Conservation (phyloP, 805 yeast genomes). For the Ogataea pini region DNA sequence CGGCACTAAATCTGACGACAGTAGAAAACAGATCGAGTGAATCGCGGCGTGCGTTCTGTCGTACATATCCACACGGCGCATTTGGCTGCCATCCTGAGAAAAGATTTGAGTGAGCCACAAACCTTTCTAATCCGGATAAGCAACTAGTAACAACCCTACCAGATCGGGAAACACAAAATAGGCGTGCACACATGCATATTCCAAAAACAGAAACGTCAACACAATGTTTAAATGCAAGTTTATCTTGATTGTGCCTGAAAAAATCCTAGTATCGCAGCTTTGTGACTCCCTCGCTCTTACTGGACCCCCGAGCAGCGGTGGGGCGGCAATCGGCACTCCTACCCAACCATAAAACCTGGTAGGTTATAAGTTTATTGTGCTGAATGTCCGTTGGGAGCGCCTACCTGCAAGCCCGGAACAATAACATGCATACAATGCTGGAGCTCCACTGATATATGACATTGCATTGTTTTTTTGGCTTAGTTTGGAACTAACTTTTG, state of each 20-base stretch:
- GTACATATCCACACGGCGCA: not conserved
- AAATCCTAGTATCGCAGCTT: conserved; percentile 1
- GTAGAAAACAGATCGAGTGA: not conserved
- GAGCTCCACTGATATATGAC: conserved; percentile 1
- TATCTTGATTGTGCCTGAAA: conserved; percentile 1
- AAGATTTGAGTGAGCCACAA: not conserved
- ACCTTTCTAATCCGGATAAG: not conserved
- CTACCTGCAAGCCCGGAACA: not conserved
- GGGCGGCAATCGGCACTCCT: not conserved
- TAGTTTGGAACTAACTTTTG: conserved; percentile 1
- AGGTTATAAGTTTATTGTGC: not conserved
- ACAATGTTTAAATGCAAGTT: not conserved
- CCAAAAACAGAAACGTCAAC: not conserved
- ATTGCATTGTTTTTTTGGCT: not conserved
- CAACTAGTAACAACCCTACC: not conserved
- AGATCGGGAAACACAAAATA: not conserved
- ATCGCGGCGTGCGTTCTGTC: not conserved
- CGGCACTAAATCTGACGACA: not conserved
- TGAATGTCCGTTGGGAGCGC: conserved; percentile 6
- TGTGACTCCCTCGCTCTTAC: not conserved
- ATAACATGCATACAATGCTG: conserved; percentile 3
- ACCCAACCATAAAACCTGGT: not conserved
- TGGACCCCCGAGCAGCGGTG: not conserved
- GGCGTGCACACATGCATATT: not conserved
- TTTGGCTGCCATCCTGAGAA: not conserved